Base-by-base conservation (phyloP, 352 stramenopile species). In the Albugo candida region DNA sequence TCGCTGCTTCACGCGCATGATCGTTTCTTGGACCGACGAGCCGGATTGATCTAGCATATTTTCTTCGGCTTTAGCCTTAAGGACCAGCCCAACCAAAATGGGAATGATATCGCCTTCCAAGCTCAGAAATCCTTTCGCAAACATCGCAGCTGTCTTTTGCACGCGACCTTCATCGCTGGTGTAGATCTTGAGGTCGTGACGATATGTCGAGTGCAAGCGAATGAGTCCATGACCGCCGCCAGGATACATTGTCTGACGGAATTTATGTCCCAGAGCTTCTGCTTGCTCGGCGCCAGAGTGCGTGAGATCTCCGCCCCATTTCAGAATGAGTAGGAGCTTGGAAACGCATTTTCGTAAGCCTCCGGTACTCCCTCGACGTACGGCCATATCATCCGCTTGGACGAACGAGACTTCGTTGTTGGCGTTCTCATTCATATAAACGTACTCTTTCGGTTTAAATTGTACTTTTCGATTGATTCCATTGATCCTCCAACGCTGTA, bases 111-210 rank as follows among this genome's bases (percentile, higher is more conserved):
- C 93, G 21, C 95, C 95, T 58, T 99, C 96, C 3, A 99, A 72
- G 61, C 99, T 94, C 27, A 99, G 60, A 55, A 99, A 63, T 13
- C 95, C 79, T 63, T 99, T 99, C 12, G 95, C 92, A 67, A 99
- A 99, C 5, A 94, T 96, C 13, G 96, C 96, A 0, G 95, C 96
- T 11, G 96, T 99, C 59, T 99, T 99, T 77, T 99, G 97, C 11
- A 99, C 95, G 18, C 96, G 74, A 2, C 96, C 96, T 79, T 99
- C 96, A 58, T 99, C 95, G 44, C 78, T 96, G 3, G 94, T 98
- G 64, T 99, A 98, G 48, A 99, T 99, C 64, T 99, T 99, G 12
- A 99, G 65, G 60, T 99, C 95, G 70, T 99, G 96, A 2, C 96
- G 84, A 58, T 96, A 99, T 1, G 95, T 99, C 40, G 94, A 98